phyloP scores from a whole-genome alignment of 83 land plant species.

The Diphasiastrum complanatum region DNA sequence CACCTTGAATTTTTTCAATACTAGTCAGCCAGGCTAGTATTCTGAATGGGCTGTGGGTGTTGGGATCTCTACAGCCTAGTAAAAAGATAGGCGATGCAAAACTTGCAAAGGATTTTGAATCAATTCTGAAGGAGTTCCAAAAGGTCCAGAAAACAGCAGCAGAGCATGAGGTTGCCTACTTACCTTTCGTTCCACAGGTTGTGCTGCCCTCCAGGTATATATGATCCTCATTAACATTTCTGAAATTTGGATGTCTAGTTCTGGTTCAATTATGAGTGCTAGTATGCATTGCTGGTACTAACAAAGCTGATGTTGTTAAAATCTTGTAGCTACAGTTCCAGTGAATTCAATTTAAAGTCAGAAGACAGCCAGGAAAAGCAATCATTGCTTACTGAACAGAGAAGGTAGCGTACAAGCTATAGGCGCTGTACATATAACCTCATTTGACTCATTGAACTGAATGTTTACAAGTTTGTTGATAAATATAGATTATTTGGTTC shows the following conservation, averaged over 20 bases:
- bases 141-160: constrained; percentile 27
- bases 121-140: constrained; percentile 32
- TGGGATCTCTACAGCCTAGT: constrained; percentile 15
- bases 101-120: constrained; percentile 37
- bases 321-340: constrained; percentile 16
- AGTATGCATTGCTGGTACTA: neutral
- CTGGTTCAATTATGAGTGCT: neutral
- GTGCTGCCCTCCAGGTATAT: constrained; percentile 13
- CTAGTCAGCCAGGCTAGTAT: neutral
- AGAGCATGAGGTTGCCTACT: constrained; percentile 18
- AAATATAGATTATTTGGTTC: too few species aligned
- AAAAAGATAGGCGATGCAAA: constrained; percentile 35
- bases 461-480: neutral
- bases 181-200: constrained; percentile 22
- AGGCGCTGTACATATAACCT: neutral
- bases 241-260: neutral
- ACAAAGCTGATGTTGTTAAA: neutral
- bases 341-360: constrained; percentile 20
- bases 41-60: neutral
- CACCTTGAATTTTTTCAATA: neutral
- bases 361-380: constrained; percentile 25
- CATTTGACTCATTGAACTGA: neutral
- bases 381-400: constrained; percentile 9
- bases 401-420: constrained; percentile 18
- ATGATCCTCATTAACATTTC: neutral